Evolutionary conservation across 2,329 filamentous ascomycete genomes (phyloP), one percentile per base, ranked within the genome.

Genomic region (Ceratocystiopsis sp.): DNA sequence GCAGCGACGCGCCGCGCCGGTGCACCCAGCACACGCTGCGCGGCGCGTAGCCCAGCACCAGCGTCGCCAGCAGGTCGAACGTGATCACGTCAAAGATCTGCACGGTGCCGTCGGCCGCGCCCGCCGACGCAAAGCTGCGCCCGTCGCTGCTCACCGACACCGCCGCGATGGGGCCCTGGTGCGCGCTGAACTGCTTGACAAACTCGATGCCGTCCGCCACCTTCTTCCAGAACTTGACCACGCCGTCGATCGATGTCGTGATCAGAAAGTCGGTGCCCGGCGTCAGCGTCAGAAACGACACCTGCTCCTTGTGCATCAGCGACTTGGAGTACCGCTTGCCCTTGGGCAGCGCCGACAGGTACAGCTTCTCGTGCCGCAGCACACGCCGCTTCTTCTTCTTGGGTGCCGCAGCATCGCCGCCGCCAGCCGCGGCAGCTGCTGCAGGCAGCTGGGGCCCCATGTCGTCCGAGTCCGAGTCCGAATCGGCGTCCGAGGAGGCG

Each of bases 161-260:
- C 25, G 80, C 81, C 47, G 69, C 77, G 55, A 96, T 84, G 56
- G 93, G 84, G 42, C 84, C 84, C 45, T 73, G 70, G 61, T 98
- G 93, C 9, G 91, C 87, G 56, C 79, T 80, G 65, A 94, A 98
- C 63, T 98, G 87, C 63, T 98, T 98, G 42, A 96, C 89, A 56
- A 98, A 98, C 63, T 98, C 93, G 46, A 98, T 83, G 1, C 84
- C 84, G 33, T 84, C 78, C 2, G 76, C 79, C 50, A 83, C 74
- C 65, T 98, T 98, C 66, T 98, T 98, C 91, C 91, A 98, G 60
- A 98, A 98, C 61, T 98, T 98, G 52, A 96, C 89, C 1, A 89
- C 81, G n/a, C 93, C 93, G 57, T 98, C 91, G 37, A 84, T 65
- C 0, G 91, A 96, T 48, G 83, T 84, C 1, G 91, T 98, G 49